Evolutionary conservation across 73 alveolate species (phyloP), one percentile per base, ranked within the genome.

Genomic region (Paramecium pentaurelia): DNA sequence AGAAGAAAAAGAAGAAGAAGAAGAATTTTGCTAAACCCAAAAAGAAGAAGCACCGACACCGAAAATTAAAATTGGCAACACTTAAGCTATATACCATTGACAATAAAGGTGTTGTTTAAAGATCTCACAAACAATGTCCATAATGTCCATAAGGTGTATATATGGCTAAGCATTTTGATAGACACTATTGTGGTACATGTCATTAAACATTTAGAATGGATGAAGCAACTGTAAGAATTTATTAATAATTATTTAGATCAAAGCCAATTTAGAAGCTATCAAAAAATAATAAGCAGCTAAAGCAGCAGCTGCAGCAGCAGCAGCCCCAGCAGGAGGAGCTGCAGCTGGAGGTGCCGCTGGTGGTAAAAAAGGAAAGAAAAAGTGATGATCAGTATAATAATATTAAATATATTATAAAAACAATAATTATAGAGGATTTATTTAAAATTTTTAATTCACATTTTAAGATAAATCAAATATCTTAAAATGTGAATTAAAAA

Each of bases 131-230:
- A 88, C 95, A 94, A 93, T 96, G 99, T 94, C 95, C 95, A 28
- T 64, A 93, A 88, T 96, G 99, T 94, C 98, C 97, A 77, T 96
- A 97, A 28, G 99, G 99, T 45, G 93, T 97, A 77, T 97, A 95
- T 93, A 93, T 97, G 95, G 99, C 99, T 49, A 98, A 97, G 83
- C 99, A 97, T 95, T 94, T 88, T 70, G 99, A 97, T 96, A 96
- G 99, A 96, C 96, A 95, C 93, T 95, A 96, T 94, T 96, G 99
- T 94, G 99, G 99, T 44, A 95, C 96, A 95, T 95, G 99, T 96
- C 95, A 92, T 36, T 68, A 80, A 75, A 89, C 94, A 38, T 92
- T 92, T 36, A 93, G 71, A 71, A 84, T 92, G 92, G 95, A 92
- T 44, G 83, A 71, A 54, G 93, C 91, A 37, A 92, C 93, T 37